Base-by-base conservation (phyloP, 768 basidiomycete genomes). In the Termitomyces sp. region DNA sequence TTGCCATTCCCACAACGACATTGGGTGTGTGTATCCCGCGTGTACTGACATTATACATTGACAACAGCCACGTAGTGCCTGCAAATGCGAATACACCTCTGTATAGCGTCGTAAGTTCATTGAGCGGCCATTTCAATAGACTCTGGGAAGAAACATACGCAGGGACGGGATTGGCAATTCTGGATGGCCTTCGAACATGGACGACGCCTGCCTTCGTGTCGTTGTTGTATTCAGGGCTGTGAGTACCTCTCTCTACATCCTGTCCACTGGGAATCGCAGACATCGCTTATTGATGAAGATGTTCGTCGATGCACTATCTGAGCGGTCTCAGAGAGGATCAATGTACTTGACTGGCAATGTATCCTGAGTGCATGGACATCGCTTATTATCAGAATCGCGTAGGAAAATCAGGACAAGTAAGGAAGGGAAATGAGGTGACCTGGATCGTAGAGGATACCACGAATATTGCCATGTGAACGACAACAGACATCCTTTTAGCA, bases 1-100 rank as follows among this genome's bases (percentile, higher is more conserved):
- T 63, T 5, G 87, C 85, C 88, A 92, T 89, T 29, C 89, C 91
- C 42, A 89, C 75, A 50, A 89, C 77, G 29, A 82, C 78, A 53
- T 90, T 88, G 40, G 85, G 79, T 1, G 65, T 68, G 22, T 68
- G 54, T 42, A 89, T 68, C 1, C 71, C 67, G 16, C 82, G 78
- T 0, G 80, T 75, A 22, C 75, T 69, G 10, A 82, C 75, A 62
- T 87, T 89, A 75, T 76, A 85, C 63, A 90, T 61, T 7, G 88
- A 89, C 3, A 90, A 73, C 59, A 89, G 75, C 63, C 90, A 77
- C 0, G 86, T 88, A 29, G 88, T 86, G 2, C 67, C 66, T 0
- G 70, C 73, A 46, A 73, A 72, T 22, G 72, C 61, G 56, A 71
- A 71, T n/a, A 74, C 55, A 13, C 73, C 69, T 22, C 74, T 75